Evolutionary conservation across 148 eudicot species (phyloP), one percentile per base, ranked within the genome.

Genomic region (Talinum fruticosum): DNA sequence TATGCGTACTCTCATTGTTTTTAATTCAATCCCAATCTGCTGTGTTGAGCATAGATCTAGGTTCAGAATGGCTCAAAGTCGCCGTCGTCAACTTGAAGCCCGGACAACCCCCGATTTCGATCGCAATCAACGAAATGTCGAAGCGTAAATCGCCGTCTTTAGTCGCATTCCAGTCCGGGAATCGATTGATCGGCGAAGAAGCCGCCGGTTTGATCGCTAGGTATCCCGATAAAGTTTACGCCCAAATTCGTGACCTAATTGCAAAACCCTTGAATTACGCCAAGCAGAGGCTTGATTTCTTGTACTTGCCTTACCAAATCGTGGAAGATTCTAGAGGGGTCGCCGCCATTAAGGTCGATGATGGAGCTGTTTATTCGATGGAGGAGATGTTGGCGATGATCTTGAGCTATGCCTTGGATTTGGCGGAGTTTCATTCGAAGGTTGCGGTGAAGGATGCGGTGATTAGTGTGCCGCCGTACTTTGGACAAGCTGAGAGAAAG

Each of bases 61-160:
- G 99, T 15, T 91, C 98, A 5, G 99, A 96, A 88, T 96, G 90
- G 95, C 54, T 93, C 6, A 96, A 96, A 84, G 98, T 96, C 32
- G 93, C 95, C 6, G 95, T 91, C 1, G 99, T 96, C 24, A 96
- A 96, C 74, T 86, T 96, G 0, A 96, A 96, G 73, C 97, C 97
- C 1, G 97, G 97, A 0, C 98, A 91, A 35, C 75, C 82, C 4
- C 99, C 98, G 37, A 96, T 96, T 53, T 91, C 99, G 2, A 75
- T 96, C 82, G 98, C 98, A 15, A 93, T 96, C 35, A 96, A 96
- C 78, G 98, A 96, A 78, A 93, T 96, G 98, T 96, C 98, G 26
- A 96, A 96, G 75, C 93, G 99, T 0, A 96, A 96, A 73, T 84
- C 99, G 0, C 98, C 99, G 0, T 80, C 86, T 4, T 82, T 96